Base-by-base conservation (phyloP, 2,329 filamentous ascomycete genomes). In the Didymella keratinophila region DNA sequence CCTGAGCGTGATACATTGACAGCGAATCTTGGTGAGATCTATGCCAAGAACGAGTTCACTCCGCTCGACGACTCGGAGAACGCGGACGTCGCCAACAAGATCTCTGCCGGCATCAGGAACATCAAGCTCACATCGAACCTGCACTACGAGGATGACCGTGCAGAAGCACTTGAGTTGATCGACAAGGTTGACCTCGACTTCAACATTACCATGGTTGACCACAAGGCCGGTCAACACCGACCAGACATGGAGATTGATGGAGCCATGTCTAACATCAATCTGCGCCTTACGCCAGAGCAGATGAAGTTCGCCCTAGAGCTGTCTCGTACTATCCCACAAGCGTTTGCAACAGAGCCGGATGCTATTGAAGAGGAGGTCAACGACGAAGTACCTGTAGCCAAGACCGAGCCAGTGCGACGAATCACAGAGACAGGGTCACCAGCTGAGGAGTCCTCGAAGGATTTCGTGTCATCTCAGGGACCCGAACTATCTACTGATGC, bases 111-210 rank as follows among this genome's bases (percentile, higher is more conserved):
- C 21, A 94, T 99, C 65, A 87, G 94, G 52, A 96, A 99, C 61
- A 92, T 97, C 60, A 88, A 91, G 32, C 81, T 99, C 27, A 97
- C 92, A 0, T 98, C 94, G 0, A 88, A 92, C 53, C 92, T 98
- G 71, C 86, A 96, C 73, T 98, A 96, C 68, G 77, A 86, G 0
- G 83, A 88, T 2, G 86, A 87, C 32, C 79, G 85, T 56, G 86
- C 87, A 0, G 95, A 99, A 76, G 93, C 97, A 74, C 82, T 99
- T 8, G 92, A 99, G 74, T 90, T 99, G 81, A 97, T 99, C 67
- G 93, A 99, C 71, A 93, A 97, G 68, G 93, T 99, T 12, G 95
- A 99, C 73, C 81, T 99, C 23, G 91, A 91, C 46, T 97, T 99
- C 79, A 91, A 91, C 60, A 89, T 99, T 64, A 96, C 90, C 2